Evolutionary conservation across 2,329 filamentous ascomycete genomes (phyloP), one percentile per base, ranked within the genome.

Genomic region (Trichophyton equinum): DNA sequence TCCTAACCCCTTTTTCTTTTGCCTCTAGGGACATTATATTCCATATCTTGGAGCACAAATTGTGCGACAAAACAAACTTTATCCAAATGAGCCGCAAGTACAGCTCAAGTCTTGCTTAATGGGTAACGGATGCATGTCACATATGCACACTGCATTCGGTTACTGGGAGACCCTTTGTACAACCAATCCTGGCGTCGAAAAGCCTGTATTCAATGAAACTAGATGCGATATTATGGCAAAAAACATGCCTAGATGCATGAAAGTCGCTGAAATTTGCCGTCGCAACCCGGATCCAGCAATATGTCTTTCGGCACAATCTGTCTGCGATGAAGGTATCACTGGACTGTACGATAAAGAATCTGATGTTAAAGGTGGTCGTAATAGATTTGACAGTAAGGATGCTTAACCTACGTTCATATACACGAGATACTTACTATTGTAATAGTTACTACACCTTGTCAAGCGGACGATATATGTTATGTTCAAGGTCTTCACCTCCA

Each of bases 131-230:
- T 75, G 69, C 61, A 73, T 78, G 36, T 75, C 74, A 2, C 72
- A 72, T 4, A 65, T 72, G 13, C 70, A 76, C 59, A 72, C 70
- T 3, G 66, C 70, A 6, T 77, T 71, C 58, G 75, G 75, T 30
- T 76, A 75, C 65, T 77, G 72, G 72, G 75, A 77, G 60, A 77
- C 74, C 0, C 72, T 76, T 7, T 77, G 75, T 62, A 76, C 73
- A 0, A 76, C 73, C 1, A 75, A 75, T 55, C 74, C 75, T 3
- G 75, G 75, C 15, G 69, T 77, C 33, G 27, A 55, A 11, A 36
- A 15, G 13, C 51, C 51, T 9, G 27, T 55, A 7, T 55, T 55
- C 51, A 55, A 55, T 13, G 51, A 55, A 36, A 55, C 51, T 9
- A 55, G 51, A 20, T 55, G 51, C n/a, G 51, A 55, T 60, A 76